A percentile compares a stretch with the other conserved stretches of the same genome.
phyloP scores from a whole-genome alignment of 768 basidiomycete genomes.

The Serpula lacrymans region DNA sequence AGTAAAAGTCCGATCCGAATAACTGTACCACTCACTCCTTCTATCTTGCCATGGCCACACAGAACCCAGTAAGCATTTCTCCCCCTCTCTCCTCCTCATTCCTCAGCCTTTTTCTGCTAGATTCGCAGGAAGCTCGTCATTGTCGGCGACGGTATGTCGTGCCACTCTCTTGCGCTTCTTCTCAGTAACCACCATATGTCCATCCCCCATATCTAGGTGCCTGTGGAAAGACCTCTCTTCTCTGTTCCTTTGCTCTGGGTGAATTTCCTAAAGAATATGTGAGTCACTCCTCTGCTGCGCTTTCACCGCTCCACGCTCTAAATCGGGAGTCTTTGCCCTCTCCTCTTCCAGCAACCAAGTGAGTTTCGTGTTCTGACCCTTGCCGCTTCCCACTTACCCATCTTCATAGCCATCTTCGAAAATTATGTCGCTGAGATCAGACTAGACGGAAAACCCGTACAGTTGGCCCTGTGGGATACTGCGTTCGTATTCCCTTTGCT shows the following conservation, averaged over 20 bases:
- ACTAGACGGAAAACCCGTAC: constrained; percentile 95
- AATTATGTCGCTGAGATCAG: constrained; percentile 99
- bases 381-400: constrained; percentile 1
- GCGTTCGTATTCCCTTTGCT: constrained; percentile 52
- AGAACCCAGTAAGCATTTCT: constrained; percentile 52
- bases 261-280: constrained; percentile 97
- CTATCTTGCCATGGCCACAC: constrained; percentile 39
- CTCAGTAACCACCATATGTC: constrained; percentile 8
- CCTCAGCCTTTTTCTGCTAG: constrained; percentile 34
- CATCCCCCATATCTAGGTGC: constrained; percentile 56
- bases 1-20: constrained; percentile 16
- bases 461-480: constrained; percentile 97
- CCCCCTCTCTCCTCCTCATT: constrained; percentile 2
- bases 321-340: neutral
- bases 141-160: constrained; percentile 85
- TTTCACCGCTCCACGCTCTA: no score
- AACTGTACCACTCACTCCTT: constrained; percentile 7
- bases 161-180: constrained; percentile 3
- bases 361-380: constrained; percentile 13
- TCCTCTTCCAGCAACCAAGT: constrained; percentile 44
- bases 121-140: constrained; percentile 95
- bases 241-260: constrained; percentile 90
- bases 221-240: constrained; percentile 91
- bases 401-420: constrained; percentile 81
- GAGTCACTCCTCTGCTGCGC: constrained; percentile 33